A percentile compares a stretch with the other conserved stretches of the same genome.
These are phyloP conservation scores for Dryadomyces quercivorus DNA, from an alignment of 2,329 filamentous ascomycete genomes.

Conservation along the genomic window DNA sequence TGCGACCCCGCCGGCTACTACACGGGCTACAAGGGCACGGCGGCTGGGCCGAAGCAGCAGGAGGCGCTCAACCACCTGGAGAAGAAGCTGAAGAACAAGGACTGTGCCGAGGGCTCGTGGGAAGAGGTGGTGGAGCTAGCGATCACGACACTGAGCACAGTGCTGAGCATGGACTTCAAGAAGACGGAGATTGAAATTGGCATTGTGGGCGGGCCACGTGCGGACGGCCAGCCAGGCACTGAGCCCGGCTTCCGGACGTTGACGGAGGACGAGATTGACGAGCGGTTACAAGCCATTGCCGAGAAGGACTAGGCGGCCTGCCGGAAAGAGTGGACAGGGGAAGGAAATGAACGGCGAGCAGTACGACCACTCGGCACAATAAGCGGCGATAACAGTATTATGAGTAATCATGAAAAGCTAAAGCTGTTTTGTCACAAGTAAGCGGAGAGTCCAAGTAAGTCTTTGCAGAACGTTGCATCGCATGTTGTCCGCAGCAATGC, in stretches of 20 bases:
- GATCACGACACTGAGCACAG: conserved; percentile 88
- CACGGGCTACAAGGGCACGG: conserved; percentile 95
- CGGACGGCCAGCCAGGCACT: conserved; percentile 73
- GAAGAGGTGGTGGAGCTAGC: conserved; percentile 96
- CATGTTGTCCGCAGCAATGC: too few species aligned
- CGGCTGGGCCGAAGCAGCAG: conserved; percentile 95
- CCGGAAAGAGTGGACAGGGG: too few species aligned
- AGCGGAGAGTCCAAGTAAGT: too few species aligned
- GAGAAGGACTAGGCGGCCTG: conserved; percentile 67
- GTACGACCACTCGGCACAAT: too few species aligned
- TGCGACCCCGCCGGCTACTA: conserved; percentile 98
- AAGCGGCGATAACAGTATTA: too few species aligned
- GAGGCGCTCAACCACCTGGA: conserved; percentile 97
- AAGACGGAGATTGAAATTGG: conserved; percentile 98
- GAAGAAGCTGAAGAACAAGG: conserved; percentile 99
- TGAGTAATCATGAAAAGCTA: too few species aligned
- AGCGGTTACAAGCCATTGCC: conserved; percentile 92
- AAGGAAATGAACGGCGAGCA: too few species aligned
- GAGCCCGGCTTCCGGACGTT: conserved; percentile 72
- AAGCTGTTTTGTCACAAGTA: too few species aligned
- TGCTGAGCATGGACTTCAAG: conserved; percentile 98
- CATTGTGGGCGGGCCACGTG: conserved; percentile 78
- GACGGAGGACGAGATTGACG: conserved; percentile 96
- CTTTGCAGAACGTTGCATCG: too few species aligned
- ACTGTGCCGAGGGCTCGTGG: conserved; percentile 82